Conservation (phyloP, 2,329 filamentous ascomycete genomes). For the Ascochyta koolunga region DNA sequence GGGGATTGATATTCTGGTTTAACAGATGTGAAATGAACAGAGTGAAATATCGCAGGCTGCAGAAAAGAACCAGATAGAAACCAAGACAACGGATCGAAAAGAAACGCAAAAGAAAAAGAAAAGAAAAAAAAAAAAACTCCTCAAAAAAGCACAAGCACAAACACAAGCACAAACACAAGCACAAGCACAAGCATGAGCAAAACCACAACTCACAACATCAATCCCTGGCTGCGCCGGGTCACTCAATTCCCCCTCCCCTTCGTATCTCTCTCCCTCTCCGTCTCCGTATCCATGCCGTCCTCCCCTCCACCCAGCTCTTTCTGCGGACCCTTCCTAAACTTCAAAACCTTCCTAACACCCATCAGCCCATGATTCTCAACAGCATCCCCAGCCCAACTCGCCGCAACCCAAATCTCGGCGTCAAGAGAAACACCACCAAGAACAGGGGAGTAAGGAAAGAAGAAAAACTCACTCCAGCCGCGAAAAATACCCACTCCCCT, state of each 20-base stretch:
- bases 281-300: not conserved
- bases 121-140: not conserved
- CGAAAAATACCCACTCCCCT: slow-evolving; percentile 10
- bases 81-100: too few relatives aligned
- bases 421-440: too few relatives aligned
- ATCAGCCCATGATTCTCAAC: too few relatives aligned
- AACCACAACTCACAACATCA: slow-evolving; percentile 20
- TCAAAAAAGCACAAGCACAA: too few relatives aligned
- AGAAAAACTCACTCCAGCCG: slow-evolving; percentile 7
- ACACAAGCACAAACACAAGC: not conserved
- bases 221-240: slow-evolving; percentile 8
- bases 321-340: slow-evolving; percentile 3
- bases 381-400: too few relatives aligned
- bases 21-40: too few relatives aligned
- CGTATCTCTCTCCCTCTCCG: not conserved
- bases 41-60: too few relatives aligned
- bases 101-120: not conserved
- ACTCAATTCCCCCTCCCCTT: not conserved
- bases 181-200: too few relatives aligned
- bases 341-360: slow-evolving; percentile 6
- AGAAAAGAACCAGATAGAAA: too few relatives aligned
- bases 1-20: too few relatives aligned
- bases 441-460: not conserved
- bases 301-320: slow-evolving; percentile 5
- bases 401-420: too few relatives aligned